These are phyloP conservation scores for Dryadomyces quercivorus DNA, from an alignment of 2,329 filamentous ascomycete genomes.

Conservation along the genomic window DNA sequence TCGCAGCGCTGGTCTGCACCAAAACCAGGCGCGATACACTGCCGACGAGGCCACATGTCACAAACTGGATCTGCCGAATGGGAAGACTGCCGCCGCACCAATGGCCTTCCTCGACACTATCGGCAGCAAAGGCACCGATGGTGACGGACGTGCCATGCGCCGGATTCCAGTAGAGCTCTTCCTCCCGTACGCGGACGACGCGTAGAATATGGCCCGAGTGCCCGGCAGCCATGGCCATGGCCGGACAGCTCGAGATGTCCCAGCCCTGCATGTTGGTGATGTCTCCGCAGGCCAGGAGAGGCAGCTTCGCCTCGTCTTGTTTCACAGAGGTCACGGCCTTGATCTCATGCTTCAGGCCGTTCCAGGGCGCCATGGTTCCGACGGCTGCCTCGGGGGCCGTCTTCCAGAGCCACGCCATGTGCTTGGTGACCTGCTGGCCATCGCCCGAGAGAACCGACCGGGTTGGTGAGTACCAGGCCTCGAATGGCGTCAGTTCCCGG, in stretches of 20 bases:
- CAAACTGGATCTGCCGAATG: conserved; percentile 39
- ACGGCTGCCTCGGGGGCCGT: conserved; percentile 37
- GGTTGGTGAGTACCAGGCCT: conserved; percentile 16
- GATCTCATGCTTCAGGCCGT: conserved; percentile 24
- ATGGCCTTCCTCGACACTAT: conserved; percentile 29
- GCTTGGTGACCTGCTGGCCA: conserved; percentile 13
- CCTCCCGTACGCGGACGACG: conserved; percentile 35
- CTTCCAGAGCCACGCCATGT: conserved; percentile 38
- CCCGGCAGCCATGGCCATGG: conserved; percentile 40
- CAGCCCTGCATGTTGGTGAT: conserved; percentile 27
- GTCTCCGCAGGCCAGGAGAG: conserved; percentile 44
- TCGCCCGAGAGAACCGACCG: background rate
- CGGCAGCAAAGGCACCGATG: conserved; percentile 33
- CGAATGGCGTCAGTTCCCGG: conserved; percentile 16
- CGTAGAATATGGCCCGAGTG: conserved; percentile 45
- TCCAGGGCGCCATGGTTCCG: conserved; percentile 18
- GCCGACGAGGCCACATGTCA: conserved; percentile 23
- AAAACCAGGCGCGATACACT: conserved; percentile 34
- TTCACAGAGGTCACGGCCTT: conserved; percentile 11
- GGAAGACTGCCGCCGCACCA: conserved; percentile 42
- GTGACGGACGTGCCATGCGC: conserved; percentile 33
- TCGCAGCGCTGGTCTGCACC: conserved; percentile 39
- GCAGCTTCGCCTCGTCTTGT: conserved; percentile 4
- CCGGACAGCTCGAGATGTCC: conserved; percentile 17
- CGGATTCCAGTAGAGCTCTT: conserved; percentile 41